These are phyloP conservation scores for Vitis hybrid DNA, from an alignment of 177 flowering plant genomes.

Conservation along the genomic window DNA sequence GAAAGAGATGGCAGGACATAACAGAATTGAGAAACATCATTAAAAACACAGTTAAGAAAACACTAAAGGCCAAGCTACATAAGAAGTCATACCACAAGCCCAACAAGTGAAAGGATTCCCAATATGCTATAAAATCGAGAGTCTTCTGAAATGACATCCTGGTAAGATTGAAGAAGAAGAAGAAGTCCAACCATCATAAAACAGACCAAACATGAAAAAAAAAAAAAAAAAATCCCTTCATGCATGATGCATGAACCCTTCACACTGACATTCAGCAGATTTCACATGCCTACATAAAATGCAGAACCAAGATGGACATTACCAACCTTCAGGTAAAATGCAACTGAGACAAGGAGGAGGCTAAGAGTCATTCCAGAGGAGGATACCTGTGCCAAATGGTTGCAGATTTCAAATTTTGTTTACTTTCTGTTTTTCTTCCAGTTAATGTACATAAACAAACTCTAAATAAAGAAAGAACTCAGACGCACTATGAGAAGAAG, in stretches of 20 bases:
- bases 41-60: not conserved
- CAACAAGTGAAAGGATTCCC: slow-evolving; percentile 68
- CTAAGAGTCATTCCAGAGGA: slow-evolving; percentile 71
- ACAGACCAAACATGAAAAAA: not conserved
- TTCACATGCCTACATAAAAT: not conserved
- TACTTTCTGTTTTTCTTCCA: not conserved
- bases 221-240: not conserved
- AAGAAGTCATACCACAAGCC: slow-evolving; percentile 75
- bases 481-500: slow-evolving; percentile 52
- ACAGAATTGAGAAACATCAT: not conserved
- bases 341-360: slow-evolving; percentile 67
- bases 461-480: not conserved
- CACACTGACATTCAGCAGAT: not conserved
- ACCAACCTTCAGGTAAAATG: slow-evolving; percentile 73
- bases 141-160: slow-evolving; percentile 46
- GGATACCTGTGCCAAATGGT: slow-evolving; percentile 53
- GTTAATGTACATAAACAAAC: not conserved
- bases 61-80: not conserved
- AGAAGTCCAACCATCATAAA: not conserved
- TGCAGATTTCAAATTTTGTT: not conserved
- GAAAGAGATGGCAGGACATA: slow-evolving; percentile 1
- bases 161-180: slow-evolving; percentile 6
- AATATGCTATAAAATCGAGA: slow-evolving; percentile 46
- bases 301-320: not conserved
- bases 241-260: not conserved